Percentiles rank a stretch among this genome's conserved stretches.
These are phyloP conservation scores for Zalerion maritima DNA, from an alignment of 495 filamentous ascomycete genomes.

Conservation along the genomic window DNA sequence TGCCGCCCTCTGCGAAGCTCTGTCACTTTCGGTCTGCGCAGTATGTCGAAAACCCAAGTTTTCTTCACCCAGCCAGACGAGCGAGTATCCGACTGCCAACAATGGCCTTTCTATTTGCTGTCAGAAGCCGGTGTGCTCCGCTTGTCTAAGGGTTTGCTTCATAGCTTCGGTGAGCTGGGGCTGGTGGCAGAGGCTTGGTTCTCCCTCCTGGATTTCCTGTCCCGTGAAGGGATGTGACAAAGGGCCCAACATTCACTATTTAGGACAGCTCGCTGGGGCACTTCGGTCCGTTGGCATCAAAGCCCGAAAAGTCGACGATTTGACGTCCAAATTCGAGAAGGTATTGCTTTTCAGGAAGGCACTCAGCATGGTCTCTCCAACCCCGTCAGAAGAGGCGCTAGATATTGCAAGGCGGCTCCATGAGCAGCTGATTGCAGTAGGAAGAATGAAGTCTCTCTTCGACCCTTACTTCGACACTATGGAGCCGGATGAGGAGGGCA, in stretches of 20 bases:
- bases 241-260: slow-evolving; percentile 1
- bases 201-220: slow-evolving; percentile 5
- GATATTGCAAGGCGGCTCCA: slow-evolving; percentile 1
- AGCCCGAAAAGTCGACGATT: too few species aligned
- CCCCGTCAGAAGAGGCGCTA: neutral
- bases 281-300: too few species aligned
- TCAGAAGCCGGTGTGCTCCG: neutral
- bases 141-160: slow-evolving; percentile 2
- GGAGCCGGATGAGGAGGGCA: too few species aligned
- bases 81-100: neutral
- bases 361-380: neutral
- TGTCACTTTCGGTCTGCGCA: neutral
- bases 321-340: neutral
- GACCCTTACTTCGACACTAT: too few species aligned
- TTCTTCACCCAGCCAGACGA: too few species aligned
- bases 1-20: neutral
- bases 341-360: neutral
- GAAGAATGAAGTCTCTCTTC: too few species aligned
- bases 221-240: slow-evolving; percentile 2
- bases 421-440: too few species aligned
- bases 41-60: neutral
- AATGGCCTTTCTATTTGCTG: neutral
- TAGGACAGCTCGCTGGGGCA: neutral
- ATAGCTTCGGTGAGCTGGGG: slow-evolving; percentile 1
- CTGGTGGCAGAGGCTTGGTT: slow-evolving; percentile 8